Conservation (phyloP, 352 stramenopile genomes). For the Phytophthora quininea region DNA sequence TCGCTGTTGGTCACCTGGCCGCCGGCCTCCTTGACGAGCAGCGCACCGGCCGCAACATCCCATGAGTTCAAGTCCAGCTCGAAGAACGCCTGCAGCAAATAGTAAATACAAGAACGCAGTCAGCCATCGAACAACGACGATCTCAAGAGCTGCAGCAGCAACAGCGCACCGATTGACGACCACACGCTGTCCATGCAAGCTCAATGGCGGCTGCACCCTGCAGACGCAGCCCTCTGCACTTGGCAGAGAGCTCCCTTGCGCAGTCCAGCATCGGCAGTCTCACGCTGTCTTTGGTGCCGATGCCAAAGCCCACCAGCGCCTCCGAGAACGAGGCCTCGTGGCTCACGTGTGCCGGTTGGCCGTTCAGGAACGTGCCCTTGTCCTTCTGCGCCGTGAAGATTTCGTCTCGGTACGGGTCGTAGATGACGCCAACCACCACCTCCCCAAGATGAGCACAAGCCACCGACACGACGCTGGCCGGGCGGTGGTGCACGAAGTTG, state of each 20-base stretch:
- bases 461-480: slow-evolving; percentile 79
- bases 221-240: slow-evolving; percentile 83
- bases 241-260: slow-evolving; percentile 70
- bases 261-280: slow-evolving; percentile 79
- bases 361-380: slow-evolving; percentile 91
- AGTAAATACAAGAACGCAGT: no score
- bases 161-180: slow-evolving; percentile 79
- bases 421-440: slow-evolving; percentile 96
- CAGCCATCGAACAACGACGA: neutral
- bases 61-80: slow-evolving; percentile 95
- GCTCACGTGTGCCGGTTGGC: slow-evolving; percentile 59
- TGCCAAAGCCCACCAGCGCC: slow-evolving; percentile 78
- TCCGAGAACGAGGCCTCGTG: slow-evolving; percentile 64
- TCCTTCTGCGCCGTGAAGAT: slow-evolving; percentile 92
- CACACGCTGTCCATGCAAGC: slow-evolving; percentile 93
- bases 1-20: slow-evolving; percentile 88
- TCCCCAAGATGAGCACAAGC: slow-evolving; percentile 87
- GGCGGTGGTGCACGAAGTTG: slow-evolving; percentile 92
- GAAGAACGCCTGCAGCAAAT: slow-evolving; percentile 84
- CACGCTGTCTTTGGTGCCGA: slow-evolving; percentile 83
- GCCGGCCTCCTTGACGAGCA: slow-evolving; percentile 94
- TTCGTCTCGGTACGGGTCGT: slow-evolving; percentile 95
- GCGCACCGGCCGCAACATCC: slow-evolving; percentile 93
- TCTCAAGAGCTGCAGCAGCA: neutral
- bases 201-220: slow-evolving; percentile 94